These are phyloP conservation scores for Pulicaria dysenterica DNA, from an alignment of 129 eudicot species.

Conservation along the genomic window DNA sequence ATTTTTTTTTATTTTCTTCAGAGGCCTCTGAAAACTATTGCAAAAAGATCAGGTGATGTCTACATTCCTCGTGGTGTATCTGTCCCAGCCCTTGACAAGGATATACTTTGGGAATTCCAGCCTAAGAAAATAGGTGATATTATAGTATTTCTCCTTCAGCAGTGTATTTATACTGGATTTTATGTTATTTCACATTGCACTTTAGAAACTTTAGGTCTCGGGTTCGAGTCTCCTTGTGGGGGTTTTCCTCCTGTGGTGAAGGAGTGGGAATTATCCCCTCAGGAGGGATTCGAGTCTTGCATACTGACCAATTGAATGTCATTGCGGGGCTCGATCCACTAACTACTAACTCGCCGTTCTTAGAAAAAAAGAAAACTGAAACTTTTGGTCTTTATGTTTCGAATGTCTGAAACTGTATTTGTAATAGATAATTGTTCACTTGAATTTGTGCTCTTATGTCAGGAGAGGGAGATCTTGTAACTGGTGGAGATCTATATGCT, in stretches of 20 bases:
- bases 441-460: conserved; percentile 26
- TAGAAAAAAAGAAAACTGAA: too few relatives aligned
- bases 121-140: conserved; percentile 76
- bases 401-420: not conserved
- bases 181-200: not conserved
- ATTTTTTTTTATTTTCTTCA: conserved; percentile 35
- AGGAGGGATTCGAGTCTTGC: too few relatives aligned
- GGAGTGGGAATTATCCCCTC: too few relatives aligned
- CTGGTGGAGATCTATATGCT: conserved; percentile 94
- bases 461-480: conserved; percentile 88
- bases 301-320: too few relatives aligned
- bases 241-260: too few relatives aligned
- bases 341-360: too few relatives aligned
- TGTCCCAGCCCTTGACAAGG: conserved; percentile 95
- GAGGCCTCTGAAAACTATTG: conserved; percentile 93
- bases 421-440: not conserved
- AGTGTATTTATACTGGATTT: not conserved
- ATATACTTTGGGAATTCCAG: conserved; percentile 84
- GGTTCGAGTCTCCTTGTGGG: too few relatives aligned
- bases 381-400: not conserved
- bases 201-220: not conserved
- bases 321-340: too few relatives aligned
- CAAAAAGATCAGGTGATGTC: conserved; percentile 81
- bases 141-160: not conserved
- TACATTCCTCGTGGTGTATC: conserved; percentile 96